A percentile compares a stretch with the other conserved stretches of the same genome.
Evolutionary conservation across 306 rosid species (phyloP).

Genomic region (Cicer bijugum): DNA sequence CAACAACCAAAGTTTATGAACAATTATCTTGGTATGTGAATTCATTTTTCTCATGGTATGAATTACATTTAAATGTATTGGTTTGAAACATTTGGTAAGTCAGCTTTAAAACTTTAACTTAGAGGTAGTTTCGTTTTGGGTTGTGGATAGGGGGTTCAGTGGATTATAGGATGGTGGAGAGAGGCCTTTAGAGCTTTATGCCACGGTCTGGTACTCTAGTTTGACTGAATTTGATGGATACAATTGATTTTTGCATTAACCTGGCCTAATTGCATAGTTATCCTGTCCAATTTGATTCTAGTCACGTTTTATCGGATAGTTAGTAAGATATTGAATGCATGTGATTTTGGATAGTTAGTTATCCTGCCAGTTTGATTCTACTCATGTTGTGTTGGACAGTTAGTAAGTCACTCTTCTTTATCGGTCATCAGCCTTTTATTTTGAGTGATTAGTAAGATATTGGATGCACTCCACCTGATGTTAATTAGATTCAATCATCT

Average conservation of each 20-base stretch:
- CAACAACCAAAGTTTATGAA: slow-evolving; percentile 80
- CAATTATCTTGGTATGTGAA: slow-evolving; percentile 89
- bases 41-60: slow-evolving; percentile 22
- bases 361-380: slow-evolving; percentile 32
- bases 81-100: slow-evolving; percentile 38
- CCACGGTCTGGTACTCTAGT: slow-evolving; percentile 36
- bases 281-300: slow-evolving; percentile 32
- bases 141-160: slow-evolving; percentile 36
- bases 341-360: neutral
- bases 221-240: slow-evolving; percentile 33
- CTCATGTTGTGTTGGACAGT: slow-evolving; percentile 15
- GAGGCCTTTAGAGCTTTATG: slow-evolving; percentile 35
- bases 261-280: slow-evolving; percentile 24
- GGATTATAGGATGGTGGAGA: slow-evolving; percentile 8
- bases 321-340: neutral
- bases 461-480: slow-evolving; percentile 28
- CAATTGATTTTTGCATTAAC: slow-evolving; percentile 22
- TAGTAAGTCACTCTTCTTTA: neutral
- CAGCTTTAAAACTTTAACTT: slow-evolving; percentile 1
- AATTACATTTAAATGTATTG: slow-evolving; percentile 25
- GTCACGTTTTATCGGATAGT: too few species aligned
- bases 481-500: slow-evolving; percentile 23
- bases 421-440: slow-evolving; percentile 22
- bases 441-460: slow-evolving; percentile 22
- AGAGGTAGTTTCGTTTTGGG: slow-evolving; percentile 28